phyloP scores from a whole-genome alignment of 768 basidiomycete species.

The Suillus placidus region DNA sequence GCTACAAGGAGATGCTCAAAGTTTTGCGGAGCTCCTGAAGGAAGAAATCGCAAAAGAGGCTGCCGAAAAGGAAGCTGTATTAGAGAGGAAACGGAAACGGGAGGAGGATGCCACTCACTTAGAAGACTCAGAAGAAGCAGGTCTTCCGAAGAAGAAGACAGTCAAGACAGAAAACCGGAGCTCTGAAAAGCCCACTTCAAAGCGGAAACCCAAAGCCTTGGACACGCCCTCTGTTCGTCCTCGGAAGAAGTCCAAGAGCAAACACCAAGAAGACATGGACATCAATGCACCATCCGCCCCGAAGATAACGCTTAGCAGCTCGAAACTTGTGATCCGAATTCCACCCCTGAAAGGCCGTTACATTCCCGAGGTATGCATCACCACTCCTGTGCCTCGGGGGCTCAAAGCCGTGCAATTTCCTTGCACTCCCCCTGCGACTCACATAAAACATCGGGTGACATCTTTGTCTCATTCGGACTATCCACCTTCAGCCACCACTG shows the following conservation, averaged over 20 bases:
- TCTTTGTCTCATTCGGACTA: constrained; percentile 20
- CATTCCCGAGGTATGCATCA: constrained; percentile 19
- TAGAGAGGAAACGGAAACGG: constrained; percentile 58
- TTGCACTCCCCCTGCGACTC: constrained; percentile 27
- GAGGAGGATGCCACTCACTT: constrained; percentile 45
- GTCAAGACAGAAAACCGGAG: constrained; percentile 23
- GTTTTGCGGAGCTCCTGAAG: constrained; percentile 64
- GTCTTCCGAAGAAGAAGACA: constrained; percentile 17
- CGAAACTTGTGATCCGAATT: neutral
- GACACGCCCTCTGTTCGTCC: constrained; percentile 23
- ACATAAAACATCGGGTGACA: constrained; percentile 23
- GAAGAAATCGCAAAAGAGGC: constrained; percentile 60
- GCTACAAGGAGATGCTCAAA: constrained; percentile 87
- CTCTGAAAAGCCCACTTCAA: constrained; percentile 19
- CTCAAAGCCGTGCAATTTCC: constrained; percentile 17
- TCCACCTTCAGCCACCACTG: constrained; percentile 28
- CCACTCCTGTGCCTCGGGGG: constrained; percentile 14
- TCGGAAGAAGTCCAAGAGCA: constrained; percentile 37
- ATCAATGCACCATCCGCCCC: neutral
- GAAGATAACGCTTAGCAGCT: neutral
- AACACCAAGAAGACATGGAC: neutral
- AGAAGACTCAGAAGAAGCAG: constrained; percentile 10
- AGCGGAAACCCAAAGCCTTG: constrained; percentile 29
- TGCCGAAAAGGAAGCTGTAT: constrained; percentile 53
- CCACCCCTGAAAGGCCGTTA: constrained; percentile 1